Evolutionary conservation across 805 yeast species (phyloP).

Genomic region (Metschnikowia drakensbergensis): DNA sequence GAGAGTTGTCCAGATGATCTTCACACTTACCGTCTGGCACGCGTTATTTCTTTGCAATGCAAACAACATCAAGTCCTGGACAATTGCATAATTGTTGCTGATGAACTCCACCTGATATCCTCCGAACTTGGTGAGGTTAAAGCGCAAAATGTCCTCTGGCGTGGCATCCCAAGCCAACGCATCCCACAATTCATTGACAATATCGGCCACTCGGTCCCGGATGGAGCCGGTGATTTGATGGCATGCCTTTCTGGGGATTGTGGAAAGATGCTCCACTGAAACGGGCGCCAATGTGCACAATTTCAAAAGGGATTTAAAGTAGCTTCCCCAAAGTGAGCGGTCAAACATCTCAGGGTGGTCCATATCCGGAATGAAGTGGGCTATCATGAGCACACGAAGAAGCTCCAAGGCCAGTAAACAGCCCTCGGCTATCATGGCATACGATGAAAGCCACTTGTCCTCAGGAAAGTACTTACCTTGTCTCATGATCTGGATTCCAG

Average conservation of each 20-base stretch:
- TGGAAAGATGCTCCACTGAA: conserved; percentile 64
- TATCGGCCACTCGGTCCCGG: conserved; percentile 52
- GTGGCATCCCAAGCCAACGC: conserved; percentile 61
- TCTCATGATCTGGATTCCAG: conserved; percentile 49
- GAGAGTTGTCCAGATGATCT: conserved; percentile 66
- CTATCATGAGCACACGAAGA: conserved; percentile 46
- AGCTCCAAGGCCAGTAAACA: conserved; percentile 52
- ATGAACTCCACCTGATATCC: conserved; percentile 70
- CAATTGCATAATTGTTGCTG: conserved; percentile 51
- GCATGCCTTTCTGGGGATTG: conserved; percentile 70
- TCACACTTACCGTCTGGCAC: conserved; percentile 60
- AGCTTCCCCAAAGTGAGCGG: conserved; percentile 65
- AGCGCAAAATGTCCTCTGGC: conserved; percentile 51
- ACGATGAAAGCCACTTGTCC: conserved; percentile 69
- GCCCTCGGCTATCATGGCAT: conserved; percentile 54
- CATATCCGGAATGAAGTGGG: conserved; percentile 49
- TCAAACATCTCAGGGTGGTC: conserved; percentile 52
- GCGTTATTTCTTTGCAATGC: conserved; percentile 62
- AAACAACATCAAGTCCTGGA: conserved; percentile 62
- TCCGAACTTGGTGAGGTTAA: conserved; percentile 58
- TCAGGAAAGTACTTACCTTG: conserved; percentile 61
- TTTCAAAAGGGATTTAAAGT: conserved; percentile 52
- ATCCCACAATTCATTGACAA: conserved; percentile 69
- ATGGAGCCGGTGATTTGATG: conserved; percentile 58
- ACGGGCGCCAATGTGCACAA: conserved; percentile 66